These are phyloP conservation scores for Cornus controversa DNA, from an alignment of 148 eudicot species.

Conservation along the genomic window DNA sequence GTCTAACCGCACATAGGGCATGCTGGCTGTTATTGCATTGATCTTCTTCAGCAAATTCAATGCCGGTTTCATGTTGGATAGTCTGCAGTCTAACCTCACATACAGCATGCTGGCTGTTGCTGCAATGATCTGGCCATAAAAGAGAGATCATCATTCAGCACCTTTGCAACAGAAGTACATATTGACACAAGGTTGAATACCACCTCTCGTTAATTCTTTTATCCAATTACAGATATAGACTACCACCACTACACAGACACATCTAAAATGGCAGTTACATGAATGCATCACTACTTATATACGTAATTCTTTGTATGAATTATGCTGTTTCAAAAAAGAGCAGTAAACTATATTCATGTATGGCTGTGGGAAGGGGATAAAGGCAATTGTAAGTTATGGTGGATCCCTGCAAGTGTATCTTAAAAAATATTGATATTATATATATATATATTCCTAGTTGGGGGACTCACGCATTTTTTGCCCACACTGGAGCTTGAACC, in stretches of 20 bases:
- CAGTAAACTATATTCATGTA: too few relatives aligned
- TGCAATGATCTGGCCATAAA: slow-evolving; percentile 16
- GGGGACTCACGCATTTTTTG: too few relatives aligned
- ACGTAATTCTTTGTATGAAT: not conserved
- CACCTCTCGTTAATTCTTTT: not conserved
- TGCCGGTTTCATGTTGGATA: slow-evolving; percentile 5
- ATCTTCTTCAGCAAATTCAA: slow-evolving; percentile 14
- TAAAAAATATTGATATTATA: not conserved
- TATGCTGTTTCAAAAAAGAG: not conserved
- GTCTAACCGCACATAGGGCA: slow-evolving; percentile 9
- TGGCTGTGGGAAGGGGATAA: not conserved
- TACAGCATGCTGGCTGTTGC: slow-evolving; percentile 10
- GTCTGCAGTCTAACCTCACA: slow-evolving; percentile 5
- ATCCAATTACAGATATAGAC: not conserved
- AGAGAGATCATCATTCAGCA: not conserved
- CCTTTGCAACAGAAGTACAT: not conserved
- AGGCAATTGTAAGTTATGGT: not conserved
- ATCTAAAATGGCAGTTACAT: not conserved
- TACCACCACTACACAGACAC: not conserved
- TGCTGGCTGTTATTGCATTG: slow-evolving; percentile 10
- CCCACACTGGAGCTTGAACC: too few relatives aligned
- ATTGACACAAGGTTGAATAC: not conserved
- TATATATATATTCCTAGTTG: too few relatives aligned
- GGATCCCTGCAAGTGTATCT: not conserved
- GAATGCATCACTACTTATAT: not conserved